These are phyloP conservation scores for Salix suchowensis DNA, from an alignment of 345 rosid species.

Conservation along the genomic window DNA sequence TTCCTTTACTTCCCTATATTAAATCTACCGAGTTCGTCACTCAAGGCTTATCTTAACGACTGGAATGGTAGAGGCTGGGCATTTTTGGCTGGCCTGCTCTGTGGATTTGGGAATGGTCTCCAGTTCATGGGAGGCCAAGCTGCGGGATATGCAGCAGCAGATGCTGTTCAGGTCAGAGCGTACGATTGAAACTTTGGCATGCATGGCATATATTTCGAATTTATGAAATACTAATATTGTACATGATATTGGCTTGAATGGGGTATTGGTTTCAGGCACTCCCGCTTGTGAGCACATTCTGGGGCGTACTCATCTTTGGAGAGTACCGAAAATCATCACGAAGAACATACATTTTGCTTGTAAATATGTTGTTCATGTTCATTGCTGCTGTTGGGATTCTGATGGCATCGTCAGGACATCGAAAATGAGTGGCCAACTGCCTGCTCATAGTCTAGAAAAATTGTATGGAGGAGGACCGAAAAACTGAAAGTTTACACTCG, in stretches of 20 bases:
- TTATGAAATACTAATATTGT: background rate
- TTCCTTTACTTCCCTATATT: constrained; percentile 71
- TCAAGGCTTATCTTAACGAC: constrained; percentile 66
- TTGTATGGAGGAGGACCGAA: too few species aligned
- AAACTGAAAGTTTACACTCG: too few species aligned
- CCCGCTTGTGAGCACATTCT: constrained; percentile 90
- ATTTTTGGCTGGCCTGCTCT: constrained; percentile 70
- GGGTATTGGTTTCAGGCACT: constrained; percentile 55
- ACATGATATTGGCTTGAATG: background rate
- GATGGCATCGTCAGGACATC: constrained; percentile 79
- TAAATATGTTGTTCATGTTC: constrained; percentile 67
- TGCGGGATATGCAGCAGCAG: constrained; percentile 93
- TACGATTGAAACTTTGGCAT: too few species aligned
- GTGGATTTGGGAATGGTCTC: constrained; percentile 86
- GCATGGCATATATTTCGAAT: background rate
- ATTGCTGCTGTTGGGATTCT: constrained; percentile 67
- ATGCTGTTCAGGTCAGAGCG: constrained; percentile 61
- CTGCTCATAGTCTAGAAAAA: too few species aligned
- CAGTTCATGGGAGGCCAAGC: constrained; percentile 96
- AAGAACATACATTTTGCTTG: constrained; percentile 64
- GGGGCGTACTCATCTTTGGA: constrained; percentile 83
- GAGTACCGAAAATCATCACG: constrained; percentile 76
- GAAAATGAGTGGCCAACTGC: constrained; percentile 40
- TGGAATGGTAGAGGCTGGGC: constrained; percentile 93
- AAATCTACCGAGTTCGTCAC: constrained; percentile 55